Evolutionary conservation across 1,284 basidiomycete species (phyloP).

Genomic region (Cryptococcus sp.): DNA sequence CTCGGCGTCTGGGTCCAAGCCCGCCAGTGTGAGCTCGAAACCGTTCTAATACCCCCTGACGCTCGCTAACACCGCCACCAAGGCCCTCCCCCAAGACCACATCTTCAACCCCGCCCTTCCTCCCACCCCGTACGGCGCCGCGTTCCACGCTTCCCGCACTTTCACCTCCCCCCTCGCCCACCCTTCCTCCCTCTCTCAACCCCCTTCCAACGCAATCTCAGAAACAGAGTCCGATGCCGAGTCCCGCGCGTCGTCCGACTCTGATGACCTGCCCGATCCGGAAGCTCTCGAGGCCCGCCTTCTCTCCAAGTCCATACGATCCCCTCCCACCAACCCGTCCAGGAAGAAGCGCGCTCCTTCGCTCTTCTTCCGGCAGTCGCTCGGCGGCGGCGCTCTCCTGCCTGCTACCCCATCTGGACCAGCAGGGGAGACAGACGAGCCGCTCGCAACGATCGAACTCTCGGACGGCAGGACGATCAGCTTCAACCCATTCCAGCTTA

Average conservation of each 20-base stretch:
- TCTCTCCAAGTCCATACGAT: slow-evolving; percentile 14
- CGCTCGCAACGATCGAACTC: slow-evolving; percentile 21
- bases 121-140: slow-evolving; percentile 35
- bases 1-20: slow-evolving; percentile 9
- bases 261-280: slow-evolving; percentile 42
- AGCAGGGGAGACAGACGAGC: slow-evolving; percentile 2
- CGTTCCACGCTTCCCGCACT: slow-evolving; percentile 31
- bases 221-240: not conserved
- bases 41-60: not conserved
- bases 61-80: not conserved
- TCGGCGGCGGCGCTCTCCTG: slow-evolving; percentile 3
- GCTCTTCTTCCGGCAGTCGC: slow-evolving; percentile 39
- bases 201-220: slow-evolving; percentile 3
- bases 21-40: slow-evolving; percentile 15
- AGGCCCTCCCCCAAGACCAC: slow-evolving; percentile 44
- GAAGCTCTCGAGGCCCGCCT: slow-evolving; percentile 36
- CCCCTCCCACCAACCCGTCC: not conserved
- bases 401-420: not conserved
- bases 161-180: slow-evolving; percentile 31
- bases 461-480: slow-evolving; percentile 34
- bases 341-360: slow-evolving; percentile 31
- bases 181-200: slow-evolving; percentile 8
- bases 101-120: slow-evolving; percentile 43
- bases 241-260: slow-evolving; percentile 4
- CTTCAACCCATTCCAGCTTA: slow-evolving; percentile 37